Evolutionary conservation across 2,329 filamentous ascomycete species (phyloP), one percentile per base, ranked within the genome.

Genomic region (Cladobotryum protrusum): DNA sequence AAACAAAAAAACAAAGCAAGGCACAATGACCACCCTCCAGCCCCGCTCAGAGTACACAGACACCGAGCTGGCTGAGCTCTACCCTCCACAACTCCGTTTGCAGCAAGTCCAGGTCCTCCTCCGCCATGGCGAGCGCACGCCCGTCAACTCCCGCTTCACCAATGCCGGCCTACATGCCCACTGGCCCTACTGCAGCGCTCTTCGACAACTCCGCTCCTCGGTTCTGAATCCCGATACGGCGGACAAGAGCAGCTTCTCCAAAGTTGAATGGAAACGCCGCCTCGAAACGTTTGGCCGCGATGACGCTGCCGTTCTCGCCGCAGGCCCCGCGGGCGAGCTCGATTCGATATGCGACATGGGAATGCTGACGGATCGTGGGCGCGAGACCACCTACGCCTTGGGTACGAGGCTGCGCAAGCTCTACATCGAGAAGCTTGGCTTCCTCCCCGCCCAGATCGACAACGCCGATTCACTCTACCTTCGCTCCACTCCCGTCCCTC

Each of bases 171-270:
- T 86, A n/a, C 66, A 71, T 40, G 64, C 77, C 45, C 84, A 83
- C 69, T 99, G 93, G 93, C 89, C 93, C 2, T 97, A 96, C 70
- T 99, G 93, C 71, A 79, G 81, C 56, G 81, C 85, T 49, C 87
- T 87, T 18, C 79, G 82, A 52, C 83, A 85, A 57, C 78, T 97
- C 64, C 81, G 70, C 53, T 70, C 71, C 29, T 72, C 68, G 54
- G 67, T 81, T 32, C 71, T 81, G 34, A 69, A 74, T 50, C 67
- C 71, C 43, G 55, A 56, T 36, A 60, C 11, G 9, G 19, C 39
- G 13, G 4, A 15, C n/a, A 29, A 14, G 7, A 12, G n/a, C 4
- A 20, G 65, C 34, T 75, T 75, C 62, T 71, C 70, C 39, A 70
- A 71, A 7, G 61, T 81, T 3, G 75, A 79, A 58, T 85, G 81